These are phyloP conservation scores for Tuber magnatum DNA, from an alignment of 495 filamentous ascomycete species.

Conservation along the genomic window DNA sequence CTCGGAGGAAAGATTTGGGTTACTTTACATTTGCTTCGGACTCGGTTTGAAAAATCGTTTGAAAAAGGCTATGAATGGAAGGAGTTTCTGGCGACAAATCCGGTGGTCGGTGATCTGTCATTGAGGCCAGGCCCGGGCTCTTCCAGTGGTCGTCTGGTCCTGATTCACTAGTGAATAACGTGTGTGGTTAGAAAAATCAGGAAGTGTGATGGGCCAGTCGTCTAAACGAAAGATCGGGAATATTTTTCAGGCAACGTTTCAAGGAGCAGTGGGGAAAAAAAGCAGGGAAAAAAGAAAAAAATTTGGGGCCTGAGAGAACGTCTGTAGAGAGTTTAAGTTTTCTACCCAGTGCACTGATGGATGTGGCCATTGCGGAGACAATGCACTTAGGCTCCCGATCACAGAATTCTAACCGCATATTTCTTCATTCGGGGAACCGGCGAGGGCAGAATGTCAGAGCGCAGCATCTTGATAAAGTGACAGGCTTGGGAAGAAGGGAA, in stretches of 20 bases:
- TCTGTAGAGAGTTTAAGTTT: not conserved
- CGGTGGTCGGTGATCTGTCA: not conserved
- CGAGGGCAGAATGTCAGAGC: not conserved
- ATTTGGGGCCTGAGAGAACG: not conserved
- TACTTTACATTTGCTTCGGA: not conserved
- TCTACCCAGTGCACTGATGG: not conserved
- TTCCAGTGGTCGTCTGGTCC: not conserved
- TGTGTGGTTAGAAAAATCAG: not conserved
- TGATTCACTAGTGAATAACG: not conserved
- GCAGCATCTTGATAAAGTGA: not conserved
- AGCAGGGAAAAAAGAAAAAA: not conserved
- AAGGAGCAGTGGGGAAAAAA: not conserved
- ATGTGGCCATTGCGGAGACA: not conserved
- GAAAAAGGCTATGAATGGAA: not conserved
- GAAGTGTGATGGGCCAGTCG: not conserved
- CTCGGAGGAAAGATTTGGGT: not conserved
- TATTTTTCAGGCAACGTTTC: not conserved
- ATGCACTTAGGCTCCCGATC: constrained; percentile 2
- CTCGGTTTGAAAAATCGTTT: not conserved
- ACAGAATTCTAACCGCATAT: not conserved
- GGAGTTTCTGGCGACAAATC: not conserved
- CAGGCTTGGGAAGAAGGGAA: not conserved
- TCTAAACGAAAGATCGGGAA: not conserved
- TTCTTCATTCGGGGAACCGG: not conserved
- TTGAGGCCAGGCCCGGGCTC: not conserved